Percentiles rank a stretch among this genome's conserved stretches.
phyloP scores from a whole-genome alignment of 2,329 filamentous ascomycete genomes.

The Trichoderma sp. region DNA sequence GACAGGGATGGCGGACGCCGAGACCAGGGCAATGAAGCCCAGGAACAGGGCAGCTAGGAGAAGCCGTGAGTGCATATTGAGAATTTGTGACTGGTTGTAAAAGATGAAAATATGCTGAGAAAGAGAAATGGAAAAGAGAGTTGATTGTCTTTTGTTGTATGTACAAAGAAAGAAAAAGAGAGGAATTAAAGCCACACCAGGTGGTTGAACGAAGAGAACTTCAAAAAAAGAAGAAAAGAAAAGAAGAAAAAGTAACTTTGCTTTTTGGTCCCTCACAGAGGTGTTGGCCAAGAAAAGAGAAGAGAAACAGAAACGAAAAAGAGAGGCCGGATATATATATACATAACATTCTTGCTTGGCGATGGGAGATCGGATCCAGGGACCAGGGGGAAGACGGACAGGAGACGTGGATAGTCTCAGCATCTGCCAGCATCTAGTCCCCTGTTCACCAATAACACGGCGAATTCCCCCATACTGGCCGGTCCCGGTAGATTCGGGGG shows the following conservation, averaged over 20 bases:
- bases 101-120: background rate
- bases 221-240: background rate
- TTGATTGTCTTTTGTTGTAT: background rate
- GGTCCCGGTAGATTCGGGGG: background rate
- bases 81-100: background rate
- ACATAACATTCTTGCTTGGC: background rate
- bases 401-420: constrained; percentile 18
- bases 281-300: background rate
- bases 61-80: constrained; percentile 25
- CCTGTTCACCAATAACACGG: background rate
- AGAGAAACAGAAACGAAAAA: constrained; percentile 14
- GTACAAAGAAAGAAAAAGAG: background rate
- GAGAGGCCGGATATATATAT: constrained; percentile 8
- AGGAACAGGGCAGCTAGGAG: constrained; percentile 40
- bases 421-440: background rate
- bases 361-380: constrained; percentile 2
- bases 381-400: background rate
- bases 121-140: background rate
- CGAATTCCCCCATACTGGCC: background rate
- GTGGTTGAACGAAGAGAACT: constrained; percentile 16
- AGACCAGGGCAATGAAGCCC: constrained; percentile 49
- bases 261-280: constrained; percentile 19
- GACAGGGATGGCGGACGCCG: constrained; percentile 44
- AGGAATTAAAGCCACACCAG: constrained; percentile 20
- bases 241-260: constrained; percentile 6